Percentiles rank a stretch among this genome's conserved stretches.
phyloP scores from a whole-genome alignment of 257 asterid genomes.

The Nicotiana undulata region DNA sequence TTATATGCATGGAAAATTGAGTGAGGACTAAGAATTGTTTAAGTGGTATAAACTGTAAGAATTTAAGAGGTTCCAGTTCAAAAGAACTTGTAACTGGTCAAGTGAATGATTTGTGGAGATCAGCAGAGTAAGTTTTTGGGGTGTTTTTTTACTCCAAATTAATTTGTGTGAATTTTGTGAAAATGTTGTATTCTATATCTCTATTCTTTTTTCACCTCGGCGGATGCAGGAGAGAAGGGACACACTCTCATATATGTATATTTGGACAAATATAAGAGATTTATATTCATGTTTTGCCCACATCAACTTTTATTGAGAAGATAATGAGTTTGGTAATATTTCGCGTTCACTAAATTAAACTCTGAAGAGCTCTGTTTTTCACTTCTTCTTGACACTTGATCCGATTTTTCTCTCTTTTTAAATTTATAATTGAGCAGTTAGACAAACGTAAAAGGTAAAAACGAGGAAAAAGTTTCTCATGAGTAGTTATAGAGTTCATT shows the following conservation, averaged over 20 bases:
- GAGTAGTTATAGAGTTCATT: too few species aligned
- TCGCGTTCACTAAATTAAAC: neutral
- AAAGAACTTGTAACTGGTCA: neutral
- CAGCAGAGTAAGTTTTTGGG: neutral
- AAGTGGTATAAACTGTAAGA: neutral
- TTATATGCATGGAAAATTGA: slow-evolving; percentile 79
- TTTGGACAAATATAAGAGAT: neutral
- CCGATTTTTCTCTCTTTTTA: neutral
- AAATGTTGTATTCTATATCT: neutral
- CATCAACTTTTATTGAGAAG: neutral
- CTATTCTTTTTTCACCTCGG: neutral
- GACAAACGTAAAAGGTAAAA: too few species aligned
- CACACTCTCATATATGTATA: neutral
- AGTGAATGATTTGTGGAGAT: neutral
- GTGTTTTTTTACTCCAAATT: neutral
- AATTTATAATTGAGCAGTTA: too few species aligned
- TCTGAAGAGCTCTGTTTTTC: neutral
- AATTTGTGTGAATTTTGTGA: neutral
- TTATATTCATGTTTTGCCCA: neutral
- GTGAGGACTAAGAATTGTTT: slow-evolving; percentile 19
- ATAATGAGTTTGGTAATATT: neutral
- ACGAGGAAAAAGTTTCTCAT: too few species aligned
- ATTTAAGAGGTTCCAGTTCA: neutral
- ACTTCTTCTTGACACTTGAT: neutral
- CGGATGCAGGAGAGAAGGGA: neutral